These are phyloP conservation scores for Pichia inconspicua DNA, from an alignment of 1,139 yeast genomes.

Conservation along the genomic window DNA sequence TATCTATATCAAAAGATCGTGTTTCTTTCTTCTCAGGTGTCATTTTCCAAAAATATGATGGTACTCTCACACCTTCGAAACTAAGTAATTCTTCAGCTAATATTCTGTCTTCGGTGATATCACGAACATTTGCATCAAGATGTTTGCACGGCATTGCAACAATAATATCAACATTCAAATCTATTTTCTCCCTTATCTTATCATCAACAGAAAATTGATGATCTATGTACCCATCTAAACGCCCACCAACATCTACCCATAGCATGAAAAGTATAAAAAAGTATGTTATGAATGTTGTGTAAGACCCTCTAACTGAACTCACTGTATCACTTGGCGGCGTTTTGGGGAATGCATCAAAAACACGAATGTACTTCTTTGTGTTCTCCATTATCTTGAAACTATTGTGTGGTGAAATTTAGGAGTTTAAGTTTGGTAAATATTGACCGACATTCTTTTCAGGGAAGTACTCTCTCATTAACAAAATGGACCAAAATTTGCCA, in stretches of 20 bases:
- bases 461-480: too few relatives aligned
- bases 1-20: slow-evolving; percentile 59
- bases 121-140: slow-evolving; percentile 69
- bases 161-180: slow-evolving; percentile 69
- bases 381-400: slow-evolving; percentile 18
- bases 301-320: slow-evolving; percentile 68
- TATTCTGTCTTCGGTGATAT: slow-evolving; percentile 67
- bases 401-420: neutral
- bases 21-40: slow-evolving; percentile 39
- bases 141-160: slow-evolving; percentile 80
- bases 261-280: slow-evolving; percentile 56
- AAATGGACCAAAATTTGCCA: too few relatives aligned
- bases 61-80: slow-evolving; percentile 55
- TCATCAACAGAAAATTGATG: slow-evolving; percentile 72
- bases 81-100: slow-evolving; percentile 69
- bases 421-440: too few relatives aligned
- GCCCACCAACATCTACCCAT: slow-evolving; percentile 86
- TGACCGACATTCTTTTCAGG: too few relatives aligned
- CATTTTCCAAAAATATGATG: slow-evolving; percentile 35
- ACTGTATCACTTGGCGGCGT: slow-evolving; percentile 71
- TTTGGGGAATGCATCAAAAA: slow-evolving; percentile 86
- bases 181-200: slow-evolving; percentile 50
- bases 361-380: slow-evolving; percentile 34
- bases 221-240: slow-evolving; percentile 73
- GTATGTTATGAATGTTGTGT: slow-evolving; percentile 59